Percentiles rank a stretch among this genome's conserved stretches.
Conservation (phyloP, 1,284 basidiomycete genomes). For the Abortiporus biennis region DNA sequence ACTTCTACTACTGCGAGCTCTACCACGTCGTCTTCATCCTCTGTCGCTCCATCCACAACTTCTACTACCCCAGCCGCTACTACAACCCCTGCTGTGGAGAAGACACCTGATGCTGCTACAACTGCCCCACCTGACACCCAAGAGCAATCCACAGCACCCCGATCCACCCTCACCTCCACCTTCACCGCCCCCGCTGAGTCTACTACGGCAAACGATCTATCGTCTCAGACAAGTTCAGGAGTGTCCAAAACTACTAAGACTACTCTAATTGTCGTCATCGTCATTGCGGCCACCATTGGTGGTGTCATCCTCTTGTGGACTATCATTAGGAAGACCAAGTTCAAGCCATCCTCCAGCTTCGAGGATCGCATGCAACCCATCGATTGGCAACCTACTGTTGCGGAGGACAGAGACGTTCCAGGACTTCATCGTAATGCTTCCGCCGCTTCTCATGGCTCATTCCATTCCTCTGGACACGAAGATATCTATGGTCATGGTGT, state of each 20-base stretch:
- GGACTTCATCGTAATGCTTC: conserved; percentile 49
- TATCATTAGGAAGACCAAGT: conserved; percentile 88
- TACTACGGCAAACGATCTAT: conserved; percentile 10
- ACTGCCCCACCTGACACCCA: conserved; percentile 6
- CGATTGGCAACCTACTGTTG: conserved; percentile 66
- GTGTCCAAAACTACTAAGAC: conserved; percentile 35
- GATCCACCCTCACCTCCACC: conserved; percentile 10
- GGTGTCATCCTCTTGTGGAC: conserved; percentile 74
- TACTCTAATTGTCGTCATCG: conserved; percentile 67
- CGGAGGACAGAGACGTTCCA: conserved; percentile 37
- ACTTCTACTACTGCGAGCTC: background rate
- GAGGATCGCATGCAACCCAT: conserved; percentile 80
- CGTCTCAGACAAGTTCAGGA: conserved; percentile 11
- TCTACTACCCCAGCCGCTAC: conserved; percentile 3
- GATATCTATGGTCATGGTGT: conserved; percentile 24
- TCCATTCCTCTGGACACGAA: conserved; percentile 55
- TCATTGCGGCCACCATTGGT: conserved; percentile 63
- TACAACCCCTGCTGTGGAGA: background rate
- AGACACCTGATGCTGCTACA: conserved; percentile 3
- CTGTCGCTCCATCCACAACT: background rate
- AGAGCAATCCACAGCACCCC: conserved; percentile 14
- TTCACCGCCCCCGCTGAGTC: conserved; percentile 11
- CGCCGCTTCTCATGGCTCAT: conserved; percentile 50
- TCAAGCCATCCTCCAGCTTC: conserved; percentile 73
- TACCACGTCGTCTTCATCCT: background rate